A percentile compares a stretch with the other conserved stretches of the same genome.
phyloP scores from a whole-genome alignment of 345 rosid species.

The Bruguiera gymnorhiza region DNA sequence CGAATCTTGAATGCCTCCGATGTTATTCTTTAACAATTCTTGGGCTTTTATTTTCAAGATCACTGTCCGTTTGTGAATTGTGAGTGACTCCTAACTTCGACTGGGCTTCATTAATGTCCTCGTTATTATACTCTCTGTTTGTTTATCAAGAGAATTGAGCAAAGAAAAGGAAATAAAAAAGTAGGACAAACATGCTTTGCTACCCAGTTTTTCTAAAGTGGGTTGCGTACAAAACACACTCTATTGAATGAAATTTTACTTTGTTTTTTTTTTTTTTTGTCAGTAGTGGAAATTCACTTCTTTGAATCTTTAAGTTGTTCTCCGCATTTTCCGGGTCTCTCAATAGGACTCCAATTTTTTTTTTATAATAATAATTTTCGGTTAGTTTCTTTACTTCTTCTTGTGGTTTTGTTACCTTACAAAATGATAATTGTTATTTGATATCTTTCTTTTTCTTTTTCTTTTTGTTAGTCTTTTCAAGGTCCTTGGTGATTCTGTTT shows the following conservation, averaged over 20 bases:
- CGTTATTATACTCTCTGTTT: neutral
- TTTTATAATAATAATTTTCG: neutral
- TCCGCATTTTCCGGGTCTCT: slow-evolving; percentile 8
- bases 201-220: too few species aligned
- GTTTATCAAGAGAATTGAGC: neutral
- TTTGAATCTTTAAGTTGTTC: neutral
- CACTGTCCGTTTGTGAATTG: neutral
- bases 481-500: slow-evolving; percentile 27
- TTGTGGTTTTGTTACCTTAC: neutral
- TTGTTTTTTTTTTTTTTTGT: neutral
- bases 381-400: neutral
- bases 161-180: neutral
- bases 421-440: slow-evolving; percentile 23
- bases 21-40: neutral
- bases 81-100: neutral
- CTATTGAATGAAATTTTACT: too few species aligned
- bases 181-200: neutral
- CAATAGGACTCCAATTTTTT: neutral
- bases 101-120: neutral
- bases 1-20: neutral
- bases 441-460: slow-evolving; percentile 8
- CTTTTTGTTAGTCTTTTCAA: neutral
- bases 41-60: neutral
- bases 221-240: too few species aligned
- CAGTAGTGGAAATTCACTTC: neutral